These are phyloP conservation scores for Heteromeles arbutifolia DNA, from an alignment of 306 rosid genomes.

Conservation along the genomic window DNA sequence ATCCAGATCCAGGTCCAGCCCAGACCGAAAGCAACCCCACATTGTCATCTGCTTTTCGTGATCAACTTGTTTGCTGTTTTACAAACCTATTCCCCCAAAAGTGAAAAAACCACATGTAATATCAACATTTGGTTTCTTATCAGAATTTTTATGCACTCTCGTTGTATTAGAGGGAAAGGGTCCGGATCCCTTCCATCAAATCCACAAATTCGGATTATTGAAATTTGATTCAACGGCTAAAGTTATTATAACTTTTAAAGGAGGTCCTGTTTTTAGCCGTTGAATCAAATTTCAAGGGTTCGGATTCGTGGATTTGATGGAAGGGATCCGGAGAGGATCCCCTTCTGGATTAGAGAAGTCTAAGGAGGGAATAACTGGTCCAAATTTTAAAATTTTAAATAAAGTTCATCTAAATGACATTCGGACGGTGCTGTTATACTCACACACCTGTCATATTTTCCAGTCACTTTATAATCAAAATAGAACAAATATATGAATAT, in stretches of 20 bases:
- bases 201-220: fast-evolving
- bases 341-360: neutral
- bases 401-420: too few species aligned
- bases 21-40: conserved; percentile 48
- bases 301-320: fast-evolving
- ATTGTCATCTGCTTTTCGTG: neutral
- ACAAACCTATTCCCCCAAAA: conserved; percentile 18
- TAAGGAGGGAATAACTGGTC: conserved; percentile 12
- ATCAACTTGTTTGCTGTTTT: conserved; percentile 10
- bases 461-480: too few species aligned
- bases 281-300: too few species aligned
- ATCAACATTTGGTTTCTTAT: neutral
- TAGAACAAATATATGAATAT: too few species aligned
- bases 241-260: too few species aligned
- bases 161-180: neutral
- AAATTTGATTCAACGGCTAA: too few species aligned
- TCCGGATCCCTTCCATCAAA: fast-evolving
- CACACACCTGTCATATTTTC: too few species aligned
- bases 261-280: fast-evolving
- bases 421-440: too few species aligned
- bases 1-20: conserved; percentile 18
- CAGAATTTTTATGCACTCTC: neutral
- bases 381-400: neutral
- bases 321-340: too few species aligned
- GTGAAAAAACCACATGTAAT: neutral